Percentiles rank a stretch among this genome's conserved stretches.
Conservation (phyloP, 192 early-diverging fungal species). For the Podila epigama region DNA sequence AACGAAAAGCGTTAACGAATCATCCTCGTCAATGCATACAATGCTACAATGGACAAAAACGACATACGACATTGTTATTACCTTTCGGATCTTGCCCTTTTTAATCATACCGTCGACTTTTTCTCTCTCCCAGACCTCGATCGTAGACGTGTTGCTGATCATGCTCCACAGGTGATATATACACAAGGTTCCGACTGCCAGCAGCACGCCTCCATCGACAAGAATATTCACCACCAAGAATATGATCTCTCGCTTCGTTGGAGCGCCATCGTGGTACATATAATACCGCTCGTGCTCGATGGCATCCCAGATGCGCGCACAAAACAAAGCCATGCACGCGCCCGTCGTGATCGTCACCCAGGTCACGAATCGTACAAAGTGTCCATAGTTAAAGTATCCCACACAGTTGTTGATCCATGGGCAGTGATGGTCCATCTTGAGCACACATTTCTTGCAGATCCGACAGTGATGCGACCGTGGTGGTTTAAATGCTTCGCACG, state of each 20-base stretch:
- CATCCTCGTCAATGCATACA: too few species aligned
- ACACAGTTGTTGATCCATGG: constrained; percentile 94
- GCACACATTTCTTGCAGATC: constrained; percentile 76
- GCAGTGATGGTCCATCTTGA: constrained; percentile 91
- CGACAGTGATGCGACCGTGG: constrained; percentile 83
- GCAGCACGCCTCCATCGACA: constrained; percentile 70
- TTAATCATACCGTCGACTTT: constrained; percentile 69
- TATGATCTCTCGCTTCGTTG: constrained; percentile 68
- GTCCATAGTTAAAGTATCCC: constrained; percentile 73
- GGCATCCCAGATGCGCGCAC: constrained; percentile 57
- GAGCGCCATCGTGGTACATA: constrained; percentile 45
- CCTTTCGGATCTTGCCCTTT: constrained; percentile 63
- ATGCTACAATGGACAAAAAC: too few species aligned
- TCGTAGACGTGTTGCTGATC: constrained; percentile 78
- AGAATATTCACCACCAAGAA: constrained; percentile 80
- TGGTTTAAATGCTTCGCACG: constrained; percentile 70
- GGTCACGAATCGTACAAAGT: constrained; percentile 83
- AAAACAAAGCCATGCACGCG: constrained; percentile 64
- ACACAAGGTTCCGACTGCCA: constrained; percentile 73
- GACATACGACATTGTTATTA: too few species aligned
- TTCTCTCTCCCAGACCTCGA: constrained; percentile 82
- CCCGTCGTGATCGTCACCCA: constrained; percentile 67
- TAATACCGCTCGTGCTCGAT: constrained; percentile 37
- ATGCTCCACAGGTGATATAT: constrained; percentile 79
- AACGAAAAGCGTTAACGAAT: too few species aligned